Evolutionary conservation across 139 green algal genomes (phyloP).

Genomic region (Micractinium sp.): DNA sequence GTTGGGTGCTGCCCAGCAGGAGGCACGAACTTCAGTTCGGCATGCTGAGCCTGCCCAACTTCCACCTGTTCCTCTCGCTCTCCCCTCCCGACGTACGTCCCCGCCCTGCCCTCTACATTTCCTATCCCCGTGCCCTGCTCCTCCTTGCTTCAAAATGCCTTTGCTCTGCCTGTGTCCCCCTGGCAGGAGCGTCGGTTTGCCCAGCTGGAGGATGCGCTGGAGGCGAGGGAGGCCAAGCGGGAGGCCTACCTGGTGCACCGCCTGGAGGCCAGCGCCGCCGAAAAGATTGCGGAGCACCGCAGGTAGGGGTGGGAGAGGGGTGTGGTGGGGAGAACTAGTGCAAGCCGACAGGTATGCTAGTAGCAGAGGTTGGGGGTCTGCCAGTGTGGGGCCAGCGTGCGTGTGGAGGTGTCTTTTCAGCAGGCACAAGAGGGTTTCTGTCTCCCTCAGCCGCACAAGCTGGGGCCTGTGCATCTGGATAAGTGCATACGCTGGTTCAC

Average conservation of each 20-base stretch:
- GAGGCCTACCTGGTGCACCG: constrained; percentile 30
- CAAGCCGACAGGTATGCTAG: no score
- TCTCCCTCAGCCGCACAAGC: no score
- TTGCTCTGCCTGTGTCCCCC: no score
- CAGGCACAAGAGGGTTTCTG: no score
- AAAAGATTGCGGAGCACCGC: constrained; percentile 27
- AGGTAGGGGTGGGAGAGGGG: not conserved
- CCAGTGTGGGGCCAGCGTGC: no score
- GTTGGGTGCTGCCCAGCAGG: not conserved
- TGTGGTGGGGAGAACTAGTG: not conserved
- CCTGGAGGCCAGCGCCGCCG: constrained; percentile 23
- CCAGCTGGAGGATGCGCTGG: constrained; percentile 29
- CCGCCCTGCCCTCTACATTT: not conserved
- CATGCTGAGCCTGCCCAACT: not conserved
- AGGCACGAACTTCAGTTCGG: not conserved
- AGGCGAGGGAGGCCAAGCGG: constrained; percentile 12
- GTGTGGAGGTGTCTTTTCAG: no score
- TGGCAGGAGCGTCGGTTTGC: constrained; percentile 24
- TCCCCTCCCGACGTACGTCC: not conserved
- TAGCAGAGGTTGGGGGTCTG: no score
- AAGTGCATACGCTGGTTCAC: no score
- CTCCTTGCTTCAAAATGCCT: no score
- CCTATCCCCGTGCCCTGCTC: not conserved
- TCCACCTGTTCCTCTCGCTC: not conserved
- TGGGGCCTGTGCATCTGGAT: no score